Evolutionary conservation across 2,329 filamentous ascomycete genomes (phyloP).

Genomic region (Colletotrichum acutatum): DNA sequence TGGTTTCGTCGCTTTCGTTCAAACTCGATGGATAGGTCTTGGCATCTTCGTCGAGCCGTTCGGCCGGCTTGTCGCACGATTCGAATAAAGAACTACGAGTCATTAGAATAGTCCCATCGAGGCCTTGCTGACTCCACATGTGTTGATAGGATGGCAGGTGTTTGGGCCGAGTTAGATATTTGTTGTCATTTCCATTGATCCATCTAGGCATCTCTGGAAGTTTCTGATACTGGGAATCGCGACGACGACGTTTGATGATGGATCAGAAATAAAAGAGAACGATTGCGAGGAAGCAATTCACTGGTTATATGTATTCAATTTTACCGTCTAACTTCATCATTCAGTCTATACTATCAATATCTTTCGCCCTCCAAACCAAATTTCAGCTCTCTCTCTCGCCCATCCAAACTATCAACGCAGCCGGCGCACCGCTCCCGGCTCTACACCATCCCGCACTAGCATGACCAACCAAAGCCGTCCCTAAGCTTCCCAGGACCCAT

Average conservation of each 20-base stretch:
- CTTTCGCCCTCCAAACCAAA: neutral
- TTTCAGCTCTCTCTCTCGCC: neutral
- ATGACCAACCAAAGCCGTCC: neutral
- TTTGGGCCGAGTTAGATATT: neutral
- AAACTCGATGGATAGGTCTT: neutral
- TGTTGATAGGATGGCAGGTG: neutral
- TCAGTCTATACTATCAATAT: neutral
- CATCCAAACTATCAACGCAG: neutral
- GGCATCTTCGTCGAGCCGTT: neutral
- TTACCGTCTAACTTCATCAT: neutral
- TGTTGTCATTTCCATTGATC: too few species aligned
- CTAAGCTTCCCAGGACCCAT: neutral
- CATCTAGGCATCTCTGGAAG: too few species aligned
- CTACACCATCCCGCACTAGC: neutral
- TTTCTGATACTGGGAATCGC: neutral
- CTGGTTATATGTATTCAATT: neutral
- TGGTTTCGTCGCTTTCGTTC: neutral
- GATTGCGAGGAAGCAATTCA: neutral
- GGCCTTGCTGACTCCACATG: neutral
- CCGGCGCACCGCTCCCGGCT: neutral
- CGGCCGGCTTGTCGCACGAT: neutral
- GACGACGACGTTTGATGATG: neutral
- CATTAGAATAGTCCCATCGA: neutral
- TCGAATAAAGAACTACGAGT: neutral
- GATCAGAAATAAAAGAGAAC: neutral